Base-by-base conservation (phyloP, 2,329 filamentous ascomycete genomes). In the Xylariaceae sp. region DNA sequence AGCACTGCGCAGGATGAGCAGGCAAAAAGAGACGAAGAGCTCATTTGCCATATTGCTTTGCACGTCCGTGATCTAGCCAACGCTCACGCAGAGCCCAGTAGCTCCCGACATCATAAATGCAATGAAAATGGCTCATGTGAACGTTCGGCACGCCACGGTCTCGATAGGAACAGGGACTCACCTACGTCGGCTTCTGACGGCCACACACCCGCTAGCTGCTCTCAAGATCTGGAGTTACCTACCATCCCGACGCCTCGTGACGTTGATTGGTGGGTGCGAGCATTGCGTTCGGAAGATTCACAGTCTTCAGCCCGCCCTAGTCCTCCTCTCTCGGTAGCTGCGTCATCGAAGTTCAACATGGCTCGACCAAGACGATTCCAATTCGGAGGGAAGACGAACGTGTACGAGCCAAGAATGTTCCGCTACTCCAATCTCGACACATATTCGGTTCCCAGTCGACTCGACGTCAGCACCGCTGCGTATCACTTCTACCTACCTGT, bases 91-190 rank as follows among this genome's bases (percentile, higher is more conserved):
- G 62, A 63, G 45, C 35, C 56, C 11, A 39, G 30, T 23, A 39
- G 30, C 34, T 23, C 53, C 34, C 49, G 51, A 10, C 51, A 18
- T 35, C 61, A 61, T 18, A 57, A 55, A 18, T 62, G 60, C 47
- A 58, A 60, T 13, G 30, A 58, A 17, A 18, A 61, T 44, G 53
- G 55, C 10, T 59, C 51, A 35, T 51, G 57, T 9, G 60, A 57
- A 9, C 59, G 57, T 23, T 44, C 48, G 17, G 51, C 44, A 48
- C 55, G 54, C 51, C 66, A 68, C 18, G 67, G 68, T 49, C 62
- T 68, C 34, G 68, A 70, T 57, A 66, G 68, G 48, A 68, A 68
- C 48, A 58, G 66, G 58, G 68, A 70, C 60, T 68, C 63, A 53
- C 67, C 65, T 58, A 47, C 62, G 49, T 55, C 59, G 44, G 58